phyloP scores from a whole-genome alignment of 2,329 filamentous ascomycete genomes.

The Alternaria longipes region DNA sequence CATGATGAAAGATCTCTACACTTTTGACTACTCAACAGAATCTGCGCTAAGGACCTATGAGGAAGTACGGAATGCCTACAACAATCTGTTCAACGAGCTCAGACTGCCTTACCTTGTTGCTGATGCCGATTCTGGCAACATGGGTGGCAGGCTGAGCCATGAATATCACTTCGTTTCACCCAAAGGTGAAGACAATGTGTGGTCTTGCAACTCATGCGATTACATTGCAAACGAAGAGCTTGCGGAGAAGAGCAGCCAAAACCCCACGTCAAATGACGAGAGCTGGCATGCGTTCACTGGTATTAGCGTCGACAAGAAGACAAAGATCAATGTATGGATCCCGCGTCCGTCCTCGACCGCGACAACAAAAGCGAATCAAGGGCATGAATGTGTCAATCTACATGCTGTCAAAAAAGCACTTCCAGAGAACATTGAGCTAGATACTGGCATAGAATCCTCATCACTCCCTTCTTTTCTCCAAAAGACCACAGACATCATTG shows the following conservation, averaged over 20 bases:
- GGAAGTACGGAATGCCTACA: slow-evolving; percentile 77
- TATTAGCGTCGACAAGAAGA: slow-evolving; percentile 72
- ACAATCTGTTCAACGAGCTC: slow-evolving; percentile 79
- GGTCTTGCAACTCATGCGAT: slow-evolving; percentile 76
- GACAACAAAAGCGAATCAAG: slow-evolving; percentile 13
- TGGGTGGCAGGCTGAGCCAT: slow-evolving; percentile 92
- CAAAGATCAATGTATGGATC: slow-evolving; percentile 68
- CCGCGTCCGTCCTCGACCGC: slow-evolving; percentile 13
- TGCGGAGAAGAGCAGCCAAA: slow-evolving; percentile 57
- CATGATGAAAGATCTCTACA: slow-evolving; percentile 98
- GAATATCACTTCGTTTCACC: slow-evolving; percentile 87
- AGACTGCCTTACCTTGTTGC: slow-evolving; percentile 86
- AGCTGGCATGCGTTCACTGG: slow-evolving; percentile 64
- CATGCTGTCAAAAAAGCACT: slow-evolving; percentile 71
- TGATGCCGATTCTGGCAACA: slow-evolving; percentile 92
- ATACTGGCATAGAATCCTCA: slow-evolving; percentile 69
- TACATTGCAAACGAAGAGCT: slow-evolving; percentile 90
- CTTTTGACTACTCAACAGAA: slow-evolving; percentile 77
- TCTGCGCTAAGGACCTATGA: slow-evolving; percentile 83
- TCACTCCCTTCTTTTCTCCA: slow-evolving; percentile 33
- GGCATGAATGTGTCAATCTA: slow-evolving; percentile 59
- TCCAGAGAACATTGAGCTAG: slow-evolving; percentile 67
- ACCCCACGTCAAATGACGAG: slow-evolving; percentile 25
- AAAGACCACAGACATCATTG: slow-evolving; percentile 21
- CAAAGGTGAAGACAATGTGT: slow-evolving; percentile 85